A percentile compares a stretch with the other conserved stretches of the same genome.
Conservation (phyloP, 73 alveolate genomes). For the Paramecium caudatum region DNA sequence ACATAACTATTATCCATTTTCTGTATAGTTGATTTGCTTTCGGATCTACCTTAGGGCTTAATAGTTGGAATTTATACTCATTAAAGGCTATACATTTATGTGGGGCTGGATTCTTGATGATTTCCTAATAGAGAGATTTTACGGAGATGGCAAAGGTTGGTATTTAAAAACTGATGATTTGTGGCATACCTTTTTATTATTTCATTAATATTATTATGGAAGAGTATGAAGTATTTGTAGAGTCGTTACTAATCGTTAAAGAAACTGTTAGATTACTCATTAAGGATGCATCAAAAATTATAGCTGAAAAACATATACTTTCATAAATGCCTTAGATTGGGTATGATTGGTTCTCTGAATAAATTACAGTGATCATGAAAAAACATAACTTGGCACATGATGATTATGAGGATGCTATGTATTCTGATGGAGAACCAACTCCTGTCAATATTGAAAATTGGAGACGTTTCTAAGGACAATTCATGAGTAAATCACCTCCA, state of each 20-base stretch:
- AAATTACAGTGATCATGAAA: too few relatives aligned
- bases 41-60: background rate
- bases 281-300: background rate
- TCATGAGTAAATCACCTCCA: too few relatives aligned
- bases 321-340: constrained; percentile 36
- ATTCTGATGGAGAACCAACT: background rate
- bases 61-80: background rate
- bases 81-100: background rate
- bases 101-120: background rate
- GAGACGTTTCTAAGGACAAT: constrained; percentile 37
- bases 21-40: background rate
- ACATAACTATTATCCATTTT: background rate
- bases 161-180: background rate
- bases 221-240: background rate
- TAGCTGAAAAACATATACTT: background rate
- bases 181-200: background rate
- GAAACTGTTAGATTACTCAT: background rate
- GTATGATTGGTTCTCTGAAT: too few relatives aligned
- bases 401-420: too few relatives aligned
- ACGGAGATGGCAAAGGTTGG: background rate
- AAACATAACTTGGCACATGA: too few relatives aligned
- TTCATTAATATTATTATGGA: background rate
- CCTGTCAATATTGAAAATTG: constrained; percentile 16
- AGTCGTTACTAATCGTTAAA: background rate
- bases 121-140: background rate